Conservation (phyloP, 2,329 filamentous ascomycete species). For the Botryotinia convoluta region DNA sequence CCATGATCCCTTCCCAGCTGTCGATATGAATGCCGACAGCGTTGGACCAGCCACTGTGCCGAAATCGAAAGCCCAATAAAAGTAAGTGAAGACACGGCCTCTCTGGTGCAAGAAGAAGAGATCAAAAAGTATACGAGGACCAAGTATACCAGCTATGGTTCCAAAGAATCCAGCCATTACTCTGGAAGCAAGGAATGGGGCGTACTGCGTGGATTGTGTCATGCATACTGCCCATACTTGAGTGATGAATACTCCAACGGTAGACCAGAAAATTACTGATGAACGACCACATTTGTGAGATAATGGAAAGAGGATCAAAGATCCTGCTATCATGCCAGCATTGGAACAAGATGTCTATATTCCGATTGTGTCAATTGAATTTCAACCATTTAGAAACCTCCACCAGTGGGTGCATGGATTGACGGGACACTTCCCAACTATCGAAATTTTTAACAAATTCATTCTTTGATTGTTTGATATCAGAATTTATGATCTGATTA, state of each 20-base stretch:
- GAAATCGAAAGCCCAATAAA: slow-evolving; percentile 41
- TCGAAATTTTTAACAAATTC: no score
- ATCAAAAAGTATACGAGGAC: slow-evolving; percentile 43
- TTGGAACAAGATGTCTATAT: slow-evolving; percentile 39
- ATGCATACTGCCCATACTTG: slow-evolving; percentile 36
- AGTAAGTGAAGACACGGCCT: slow-evolving; percentile 41
- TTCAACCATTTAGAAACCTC: not conserved
- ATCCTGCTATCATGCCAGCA: slow-evolving; percentile 41
- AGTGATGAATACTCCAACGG: slow-evolving; percentile 35
- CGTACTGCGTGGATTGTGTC: slow-evolving; percentile 39
- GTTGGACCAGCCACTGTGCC: slow-evolving; percentile 42
- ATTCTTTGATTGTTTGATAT: no score
- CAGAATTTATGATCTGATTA: no score
- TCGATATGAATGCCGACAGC: slow-evolving; percentile 42
- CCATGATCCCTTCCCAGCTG: slow-evolving; percentile 37
- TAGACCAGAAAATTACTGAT: slow-evolving; percentile 42
- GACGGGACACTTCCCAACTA: no score
- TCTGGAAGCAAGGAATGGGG: slow-evolving; percentile 35
- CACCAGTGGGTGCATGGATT: no score
- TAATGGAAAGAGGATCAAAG: slow-evolving; percentile 42
- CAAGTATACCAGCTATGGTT: slow-evolving; percentile 41
- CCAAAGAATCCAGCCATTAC: slow-evolving; percentile 44
- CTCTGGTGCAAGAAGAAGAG: slow-evolving; percentile 46
- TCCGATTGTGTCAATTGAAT: not conserved
- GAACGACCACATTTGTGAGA: slow-evolving; percentile 40